Base-by-base conservation (phyloP, 1,284 basidiomycete species). In the Abortiporus biennis region DNA sequence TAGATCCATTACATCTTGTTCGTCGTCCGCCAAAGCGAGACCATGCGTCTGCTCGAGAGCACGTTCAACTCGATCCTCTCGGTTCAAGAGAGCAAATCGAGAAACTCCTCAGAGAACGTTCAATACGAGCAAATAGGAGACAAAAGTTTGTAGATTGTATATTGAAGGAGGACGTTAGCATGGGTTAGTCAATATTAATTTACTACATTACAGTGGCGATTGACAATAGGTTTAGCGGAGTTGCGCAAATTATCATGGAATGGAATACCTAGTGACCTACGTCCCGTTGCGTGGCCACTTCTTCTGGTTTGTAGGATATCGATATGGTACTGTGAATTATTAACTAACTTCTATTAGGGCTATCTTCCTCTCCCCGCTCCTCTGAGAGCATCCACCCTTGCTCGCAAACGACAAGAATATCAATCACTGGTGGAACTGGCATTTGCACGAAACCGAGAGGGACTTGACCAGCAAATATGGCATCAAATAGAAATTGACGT, bases 401-500 rank as follows among this genome's bases (percentile, higher is more conserved):
- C 81, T 24, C 77, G 94, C 32, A 99, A 99, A 68, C 80, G 95
- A 37, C 80, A 84, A 50, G 95, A 99, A 63, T 99, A 99, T 58
- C 75, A 78, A 9, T 86, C 87, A 17, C 76, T 96, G 42, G 94
- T 96, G 3, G 80, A 92, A 52, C 72, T 94, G 15, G 87, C 95
- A n/a, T 98, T 99, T 59, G 80, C 86, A 8, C 76, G 86, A 36
- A 92, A 90, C 44, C 76, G 79, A 19, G 81, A 85, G 38, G 80
- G 84, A 0, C 72, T 93, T 15, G 93, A 97, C 63, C 90, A 92
- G 56, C 86, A 89, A 65, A 93, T 97, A 59, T 97, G 94, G 94
- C 93, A 97, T 65, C 93, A 97, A 62, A 97, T 97, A 55, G 90
- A 92, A 58, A 97, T 96, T 48, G 93, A 98, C 56, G 93, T 96